phyloP scores from a whole-genome alignment of 176 grass and related monocot genomes.

The Alloteropsis semialata region DNA sequence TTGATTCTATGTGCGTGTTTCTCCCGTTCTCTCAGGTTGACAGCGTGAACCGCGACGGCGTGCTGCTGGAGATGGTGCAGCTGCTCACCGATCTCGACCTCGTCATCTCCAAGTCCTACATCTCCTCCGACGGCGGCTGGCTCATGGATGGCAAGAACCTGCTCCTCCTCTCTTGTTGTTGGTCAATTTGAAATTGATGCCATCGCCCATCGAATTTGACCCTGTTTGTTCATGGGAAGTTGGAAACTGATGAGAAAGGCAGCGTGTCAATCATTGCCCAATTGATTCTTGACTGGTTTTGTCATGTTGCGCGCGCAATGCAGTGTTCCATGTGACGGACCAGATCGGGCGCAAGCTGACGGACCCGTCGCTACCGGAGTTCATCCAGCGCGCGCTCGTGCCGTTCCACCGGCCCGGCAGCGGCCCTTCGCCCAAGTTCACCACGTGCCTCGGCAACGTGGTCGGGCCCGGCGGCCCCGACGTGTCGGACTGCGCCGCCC shows the following conservation, averaged over 20 bases:
- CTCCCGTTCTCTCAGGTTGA: conserved; percentile 35
- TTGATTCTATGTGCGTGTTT: neutral
- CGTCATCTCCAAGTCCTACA: conserved; percentile 84
- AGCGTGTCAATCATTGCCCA: neutral
- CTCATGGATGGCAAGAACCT: conserved; percentile 61
- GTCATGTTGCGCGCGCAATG: neutral
- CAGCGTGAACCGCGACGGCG: conserved; percentile 72
- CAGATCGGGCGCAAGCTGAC: conserved; percentile 61
- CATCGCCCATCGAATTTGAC: neutral
- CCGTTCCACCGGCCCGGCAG: neutral
- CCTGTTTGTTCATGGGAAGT: neutral
- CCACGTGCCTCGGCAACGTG: conserved; percentile 62
- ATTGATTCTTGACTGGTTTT: neutral
- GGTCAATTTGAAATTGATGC: neutral
- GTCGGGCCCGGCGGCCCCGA: conserved; percentile 42
- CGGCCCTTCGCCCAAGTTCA: conserved; percentile 31
- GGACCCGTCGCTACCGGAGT: conserved; percentile 49
- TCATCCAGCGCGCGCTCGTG: conserved; percentile 52
- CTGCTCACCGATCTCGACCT: conserved; percentile 81
- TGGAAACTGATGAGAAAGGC: neutral
- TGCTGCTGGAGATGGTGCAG: conserved; percentile 85
- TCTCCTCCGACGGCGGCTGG: conserved; percentile 85
- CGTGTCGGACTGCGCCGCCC: conserved; percentile 48
- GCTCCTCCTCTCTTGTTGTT: neutral
- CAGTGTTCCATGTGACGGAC: conserved; percentile 88